phyloP scores from a whole-genome alignment of 1,284 basidiomycete species.

The Chalciporus sp. region DNA sequence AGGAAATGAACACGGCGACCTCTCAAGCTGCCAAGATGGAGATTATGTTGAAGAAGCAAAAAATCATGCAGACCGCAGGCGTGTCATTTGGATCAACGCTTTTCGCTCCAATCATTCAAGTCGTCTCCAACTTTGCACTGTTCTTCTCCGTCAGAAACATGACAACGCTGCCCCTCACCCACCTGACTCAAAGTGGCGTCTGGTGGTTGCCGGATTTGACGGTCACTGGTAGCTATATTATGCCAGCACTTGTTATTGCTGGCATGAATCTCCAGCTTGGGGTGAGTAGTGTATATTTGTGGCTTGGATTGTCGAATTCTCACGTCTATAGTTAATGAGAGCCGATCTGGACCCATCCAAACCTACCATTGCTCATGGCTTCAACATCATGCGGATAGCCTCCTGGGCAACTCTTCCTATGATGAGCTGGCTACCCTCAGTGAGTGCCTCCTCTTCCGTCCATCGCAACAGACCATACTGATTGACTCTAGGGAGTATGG shows the following conservation, averaged over 20 bases:
- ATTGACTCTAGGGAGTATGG: conserved; percentile 29
- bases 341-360: conserved; percentile 60
- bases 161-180: conserved; percentile 70
- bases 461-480: background rate
- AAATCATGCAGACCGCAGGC: conserved; percentile 71
- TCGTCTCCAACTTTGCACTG: conserved; percentile 81
- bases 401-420: conserved; percentile 63
- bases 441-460: conserved; percentile 36
- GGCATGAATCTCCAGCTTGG: conserved; percentile 74
- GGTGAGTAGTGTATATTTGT: conserved; percentile 43
- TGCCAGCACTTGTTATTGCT: conserved; percentile 69
- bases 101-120: conserved; percentile 67
- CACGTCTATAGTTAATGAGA: conserved; percentile 48
- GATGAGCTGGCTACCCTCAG: conserved; percentile 61
- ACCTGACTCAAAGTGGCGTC: conserved; percentile 80
- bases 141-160: conserved; percentile 85
- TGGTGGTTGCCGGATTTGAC: conserved; percentile 81
- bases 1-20: conserved; percentile 40
- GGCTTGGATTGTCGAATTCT: conserved; percentile 3
- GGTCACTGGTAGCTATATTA: conserved; percentile 75
- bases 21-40: conserved; percentile 52
- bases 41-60: conserved; percentile 58
- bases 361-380: conserved; percentile 63
- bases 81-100: conserved; percentile 65
- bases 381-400: conserved; percentile 72